Evolutionary conservation across 306 rosid species (phyloP).

Genomic region (Quercus suber): DNA sequence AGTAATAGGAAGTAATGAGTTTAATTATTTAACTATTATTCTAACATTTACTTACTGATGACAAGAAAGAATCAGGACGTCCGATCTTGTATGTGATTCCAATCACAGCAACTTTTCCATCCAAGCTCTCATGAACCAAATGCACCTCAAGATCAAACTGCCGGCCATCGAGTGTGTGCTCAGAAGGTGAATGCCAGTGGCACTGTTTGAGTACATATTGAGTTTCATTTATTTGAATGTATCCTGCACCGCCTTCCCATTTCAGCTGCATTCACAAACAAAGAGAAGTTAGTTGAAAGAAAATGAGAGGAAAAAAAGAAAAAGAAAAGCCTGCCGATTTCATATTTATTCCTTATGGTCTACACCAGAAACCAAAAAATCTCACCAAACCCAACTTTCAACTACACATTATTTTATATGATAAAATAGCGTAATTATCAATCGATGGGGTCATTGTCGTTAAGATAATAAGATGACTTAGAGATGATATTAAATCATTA

Average conservation of each 20-base stretch:
- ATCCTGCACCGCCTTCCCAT: too few species aligned
- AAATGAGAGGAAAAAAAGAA: neutral
- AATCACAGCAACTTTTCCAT: slow-evolving; percentile 48
- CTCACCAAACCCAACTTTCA: neutral
- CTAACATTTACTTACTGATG: slow-evolving; percentile 20
- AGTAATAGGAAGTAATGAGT: too few species aligned
- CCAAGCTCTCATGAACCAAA: slow-evolving; percentile 51
- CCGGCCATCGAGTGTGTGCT: slow-evolving; percentile 60
- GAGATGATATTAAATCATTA: too few species aligned
- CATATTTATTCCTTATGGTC: neutral
- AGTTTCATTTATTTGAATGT: too few species aligned
- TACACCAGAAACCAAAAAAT: neutral
- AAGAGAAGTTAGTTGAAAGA: too few species aligned
- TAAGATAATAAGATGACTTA: too few species aligned
- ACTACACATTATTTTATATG: neutral
- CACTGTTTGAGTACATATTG: too few species aligned
- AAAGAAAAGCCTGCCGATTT: neutral
- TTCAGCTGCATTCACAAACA: too few species aligned
- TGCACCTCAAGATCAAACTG: slow-evolving; percentile 63
- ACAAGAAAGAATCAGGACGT: slow-evolving; percentile 43
- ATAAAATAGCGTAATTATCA: too few species aligned
- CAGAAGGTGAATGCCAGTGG: slow-evolving; percentile 14
- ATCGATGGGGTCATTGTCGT: too few species aligned
- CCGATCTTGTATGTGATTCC: slow-evolving; percentile 56
- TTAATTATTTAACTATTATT: too few species aligned